Base-by-base conservation (phyloP, 2,329 filamentous ascomycete species). In the Cercospora zeae-maydis region DNA sequence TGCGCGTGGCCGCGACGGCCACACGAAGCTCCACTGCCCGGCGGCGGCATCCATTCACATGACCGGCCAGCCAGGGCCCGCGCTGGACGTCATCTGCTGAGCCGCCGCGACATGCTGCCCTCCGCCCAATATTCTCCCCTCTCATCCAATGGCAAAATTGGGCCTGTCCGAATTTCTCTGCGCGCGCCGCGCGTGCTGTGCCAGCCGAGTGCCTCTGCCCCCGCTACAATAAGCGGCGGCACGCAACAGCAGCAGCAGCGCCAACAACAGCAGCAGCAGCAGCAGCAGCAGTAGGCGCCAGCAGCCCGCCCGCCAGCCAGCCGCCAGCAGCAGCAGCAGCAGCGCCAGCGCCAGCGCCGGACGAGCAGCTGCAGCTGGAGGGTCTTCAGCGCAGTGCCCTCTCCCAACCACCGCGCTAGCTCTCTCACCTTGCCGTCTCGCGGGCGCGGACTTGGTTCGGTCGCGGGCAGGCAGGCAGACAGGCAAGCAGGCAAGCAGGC, bases 91-190 rank as follows among this genome's bases (percentile, higher is more conserved):
- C 63, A 67, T 59, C 58, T 59, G 58, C 57, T 56, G 33, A 59
- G 42, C 58, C 59, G 60, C 39, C 63, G 42, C 34, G 51, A 47
- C 34, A 34, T 55, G 24, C 59, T 59, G 61, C 58, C 21, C 33
- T 42, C 16, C 55, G 34, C 42, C 39, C 36, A 42, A 64, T 57
- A 62, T 68, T 59, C 52, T 54, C 33, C 56, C 45, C 57, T 61
- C 54, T 63, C 60, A 58, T 66, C 67, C 67, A 69, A 69, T 69
- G 65, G 63, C 59, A 67, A 63, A 66, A 67, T 64, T 63, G 57
- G 51, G 27, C 42, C 24, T 63, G 63, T 62, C 65, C 37, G 59
- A 63, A 59, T 67, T 63, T 55, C 51, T 54, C 59, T 66, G 55
- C 62, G 63, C 54, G 59, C 55, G n/a, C 65, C 64, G 49, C 49